Evolutionary conservation across 495 filamentous ascomycete genomes (phyloP).

Genomic region (Baudoinia panamericana): DNA sequence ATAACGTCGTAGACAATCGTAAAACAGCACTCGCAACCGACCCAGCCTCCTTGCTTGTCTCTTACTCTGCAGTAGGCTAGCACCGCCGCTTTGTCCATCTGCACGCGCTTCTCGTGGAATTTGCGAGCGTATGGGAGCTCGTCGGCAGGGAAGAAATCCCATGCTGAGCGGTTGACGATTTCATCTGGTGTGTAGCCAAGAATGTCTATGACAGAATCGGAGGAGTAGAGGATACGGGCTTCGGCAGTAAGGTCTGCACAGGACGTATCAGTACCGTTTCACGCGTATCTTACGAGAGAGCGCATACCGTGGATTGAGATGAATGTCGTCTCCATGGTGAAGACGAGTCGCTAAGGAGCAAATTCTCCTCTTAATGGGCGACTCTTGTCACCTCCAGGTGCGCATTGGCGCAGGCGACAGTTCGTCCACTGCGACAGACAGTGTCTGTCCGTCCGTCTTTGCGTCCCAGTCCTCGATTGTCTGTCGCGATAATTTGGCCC

Average conservation of each 20-base stretch:
- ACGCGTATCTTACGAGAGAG: too few species aligned
- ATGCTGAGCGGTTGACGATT: slow-evolving; percentile 63
- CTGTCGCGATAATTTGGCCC: too few species aligned
- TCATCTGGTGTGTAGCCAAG: slow-evolving; percentile 67
- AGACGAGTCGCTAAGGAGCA: neutral
- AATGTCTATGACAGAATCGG: slow-evolving; percentile 70
- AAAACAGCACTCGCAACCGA: slow-evolving; percentile 81
- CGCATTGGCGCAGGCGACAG: too few species aligned
- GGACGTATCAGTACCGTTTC: neutral
- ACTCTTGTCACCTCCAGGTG: neutral
- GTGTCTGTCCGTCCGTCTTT: too few species aligned
- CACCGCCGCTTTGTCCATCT: slow-evolving; percentile 74
- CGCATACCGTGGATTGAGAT: slow-evolving; percentile 75
- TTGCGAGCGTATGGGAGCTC: slow-evolving; percentile 64
- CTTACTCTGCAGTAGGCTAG: slow-evolving; percentile 65
- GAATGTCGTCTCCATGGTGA: slow-evolving; percentile 73
- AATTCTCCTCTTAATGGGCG: neutral
- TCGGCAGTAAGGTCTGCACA: slow-evolving; percentile 54
- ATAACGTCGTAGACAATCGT: slow-evolving; percentile 78
- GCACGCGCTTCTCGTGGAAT: slow-evolving; percentile 58
- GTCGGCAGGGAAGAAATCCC: slow-evolving; percentile 77
- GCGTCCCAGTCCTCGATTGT: too few species aligned
- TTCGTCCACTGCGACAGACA: too few species aligned
- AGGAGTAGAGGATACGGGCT: slow-evolving; percentile 71
- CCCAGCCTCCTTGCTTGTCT: slow-evolving; percentile 55